Evolutionary conservation across 2,329 filamentous ascomycete genomes (phyloP), one percentile per base, ranked within the genome.

Genomic region (Dryadomyces quercus-mongolicae): DNA sequence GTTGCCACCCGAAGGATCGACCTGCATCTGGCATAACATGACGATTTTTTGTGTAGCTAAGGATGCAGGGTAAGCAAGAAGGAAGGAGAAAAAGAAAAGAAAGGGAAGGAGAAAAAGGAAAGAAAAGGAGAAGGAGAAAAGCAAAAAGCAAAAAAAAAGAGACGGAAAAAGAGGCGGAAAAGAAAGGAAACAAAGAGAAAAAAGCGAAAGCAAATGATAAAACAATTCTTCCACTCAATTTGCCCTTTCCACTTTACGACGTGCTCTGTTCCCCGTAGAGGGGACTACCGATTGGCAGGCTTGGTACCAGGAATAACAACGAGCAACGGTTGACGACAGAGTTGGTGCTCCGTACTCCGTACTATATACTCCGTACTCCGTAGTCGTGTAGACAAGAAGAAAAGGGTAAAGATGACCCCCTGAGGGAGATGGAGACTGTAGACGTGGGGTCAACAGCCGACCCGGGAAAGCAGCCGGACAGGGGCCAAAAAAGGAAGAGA

Each of bases 41-140:
- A 31, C 25, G 25, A 31, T 31, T 31, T 8, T 31, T 31, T 31
- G 25, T 31, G 25, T 31, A 31, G 25, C 25, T 31, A 4, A 4
- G 25, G 8, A 31, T 31, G 25, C 25, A 31, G 45, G n/a, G n/a
- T n/a, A n/a, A n/a, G n/a, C n/a, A n/a, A n/a, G n/a, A n/a, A n/a
- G n/a, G 40, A 44, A 7, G 50, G 42, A 7, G 22, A 45, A 50
- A 36, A 16, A 52, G 63, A 20, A 13, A 52, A 44, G 16, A 21
- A 16, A 34, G 18, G 34, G 15, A 20, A 10, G 49, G 31, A 43
- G 44, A 12, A 31, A 31, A 16, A 25, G 21, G 15, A 44, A 8
- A 25, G 15, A 44, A 31, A 6, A 44, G 15, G 18, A 42, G 18
- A 52, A 16, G 46, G 46, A 5, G 20, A 52, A 45, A n/a, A 25